Conservation (phyloP, 768 basidiomycete species). For the Podaxis sp. region DNA sequence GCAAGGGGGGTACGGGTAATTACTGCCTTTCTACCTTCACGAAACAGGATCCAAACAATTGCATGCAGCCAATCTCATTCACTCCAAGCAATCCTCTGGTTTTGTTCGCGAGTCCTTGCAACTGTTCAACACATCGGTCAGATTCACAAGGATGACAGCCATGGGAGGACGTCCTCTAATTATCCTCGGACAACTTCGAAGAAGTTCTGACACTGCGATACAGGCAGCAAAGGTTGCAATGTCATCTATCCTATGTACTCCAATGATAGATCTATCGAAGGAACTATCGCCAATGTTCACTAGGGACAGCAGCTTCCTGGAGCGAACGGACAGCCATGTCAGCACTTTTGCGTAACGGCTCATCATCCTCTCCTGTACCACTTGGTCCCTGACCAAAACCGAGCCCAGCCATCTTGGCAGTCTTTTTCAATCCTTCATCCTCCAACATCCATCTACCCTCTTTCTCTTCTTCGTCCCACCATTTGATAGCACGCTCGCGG, state of each 20-base stretch:
- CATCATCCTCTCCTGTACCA: slow-evolving; percentile 9
- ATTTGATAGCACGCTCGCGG: slow-evolving; percentile 44
- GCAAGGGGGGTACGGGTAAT: too few relatives aligned
- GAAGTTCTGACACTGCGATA: background rate
- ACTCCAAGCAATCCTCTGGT: too few relatives aligned
- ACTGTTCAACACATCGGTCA: too few relatives aligned
- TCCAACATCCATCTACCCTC: slow-evolving; percentile 51
- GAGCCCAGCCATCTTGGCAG: slow-evolving; percentile 46
- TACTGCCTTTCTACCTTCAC: too few relatives aligned
- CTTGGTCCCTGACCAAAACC: slow-evolving; percentile 32
- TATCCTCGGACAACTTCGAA: background rate
- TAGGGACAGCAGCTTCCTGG: slow-evolving; percentile 12
- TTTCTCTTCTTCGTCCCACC: slow-evolving; percentile 57
- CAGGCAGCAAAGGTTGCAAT: background rate
- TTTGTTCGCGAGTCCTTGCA: too few relatives aligned
- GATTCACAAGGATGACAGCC: too few relatives aligned
- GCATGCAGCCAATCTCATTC: too few relatives aligned
- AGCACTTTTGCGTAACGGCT: slow-evolving; percentile 14
- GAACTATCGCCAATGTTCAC: slow-evolving; percentile 17
- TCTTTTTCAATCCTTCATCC: slow-evolving; percentile 46
- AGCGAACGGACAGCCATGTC: slow-evolving; percentile 14
- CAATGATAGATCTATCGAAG: background rate
- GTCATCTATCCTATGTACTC: background rate
- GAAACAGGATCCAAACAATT: too few relatives aligned
- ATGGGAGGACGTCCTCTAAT: too few relatives aligned